Percentiles rank a stretch among this genome's conserved stretches.
Conservation (phyloP, 306 rosid genomes). For the Ormosia emarginata region DNA sequence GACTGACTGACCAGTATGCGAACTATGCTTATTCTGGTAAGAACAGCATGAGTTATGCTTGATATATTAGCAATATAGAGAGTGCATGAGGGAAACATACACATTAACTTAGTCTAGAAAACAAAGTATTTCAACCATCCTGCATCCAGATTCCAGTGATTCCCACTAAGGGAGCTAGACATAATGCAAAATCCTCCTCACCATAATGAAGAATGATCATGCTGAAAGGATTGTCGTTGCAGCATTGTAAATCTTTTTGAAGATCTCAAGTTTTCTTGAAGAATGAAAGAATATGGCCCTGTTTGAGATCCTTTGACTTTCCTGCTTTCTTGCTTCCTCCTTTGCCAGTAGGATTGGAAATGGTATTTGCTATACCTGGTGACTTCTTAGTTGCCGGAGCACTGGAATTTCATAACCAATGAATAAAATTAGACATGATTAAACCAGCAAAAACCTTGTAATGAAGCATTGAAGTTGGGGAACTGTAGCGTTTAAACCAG, state of each 20-base stretch:
- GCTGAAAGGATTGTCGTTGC: slow-evolving; percentile 2
- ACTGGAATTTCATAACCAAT: slow-evolving; percentile 42
- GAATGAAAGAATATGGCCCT: slow-evolving; percentile 88
- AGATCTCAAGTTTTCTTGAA: slow-evolving; percentile 68
- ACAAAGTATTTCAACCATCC: slow-evolving; percentile 1
- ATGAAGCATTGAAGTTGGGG: not conserved
- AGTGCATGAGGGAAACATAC: not conserved
- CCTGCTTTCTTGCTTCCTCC: slow-evolving; percentile 75
- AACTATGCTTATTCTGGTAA: not conserved
- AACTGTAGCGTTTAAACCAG: not conserved
- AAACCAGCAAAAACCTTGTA: not conserved
- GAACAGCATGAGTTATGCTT: not conserved
- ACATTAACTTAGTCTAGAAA: not conserved
- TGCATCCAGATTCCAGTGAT: slow-evolving; percentile 7
- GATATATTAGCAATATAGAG: not conserved
- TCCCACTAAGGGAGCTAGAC: not conserved
- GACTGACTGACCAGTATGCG: not conserved
- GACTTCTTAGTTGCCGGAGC: slow-evolving; percentile 66
- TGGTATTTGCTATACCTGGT: slow-evolving; percentile 19
- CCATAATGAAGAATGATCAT: not conserved
- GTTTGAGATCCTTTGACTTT: slow-evolving; percentile 71
- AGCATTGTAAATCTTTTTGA: not conserved
- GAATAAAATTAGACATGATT: slow-evolving; percentile 15
- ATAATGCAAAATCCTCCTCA: not conserved
- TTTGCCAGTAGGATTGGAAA: slow-evolving; percentile 50